Evolutionary conservation across 2,329 filamentous ascomycete species (phyloP), one percentile per base, ranked within the genome.

Genomic region (Ophiosphaerella herpotricha): DNA sequence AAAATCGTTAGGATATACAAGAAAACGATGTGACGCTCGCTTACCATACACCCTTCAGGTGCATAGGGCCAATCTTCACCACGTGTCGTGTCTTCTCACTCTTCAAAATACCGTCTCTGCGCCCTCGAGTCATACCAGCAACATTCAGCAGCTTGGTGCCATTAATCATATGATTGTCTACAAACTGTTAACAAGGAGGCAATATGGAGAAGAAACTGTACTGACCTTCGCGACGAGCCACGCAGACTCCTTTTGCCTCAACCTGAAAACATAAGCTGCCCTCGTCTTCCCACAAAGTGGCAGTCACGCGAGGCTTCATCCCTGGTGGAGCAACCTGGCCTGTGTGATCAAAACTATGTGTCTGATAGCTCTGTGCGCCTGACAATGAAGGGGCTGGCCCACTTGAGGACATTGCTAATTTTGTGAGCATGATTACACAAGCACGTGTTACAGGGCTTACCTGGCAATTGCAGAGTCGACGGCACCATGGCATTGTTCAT

Each of bases 101-200:
- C 78, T 99, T 99, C 50, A 99, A 77, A 61, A 99, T 97, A 40
- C 94, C 94, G 69, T 99, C 94, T 67, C 94, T 85, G 59, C 94
- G 87, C 48, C 94, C 94, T 72, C 94, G 85, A 12, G 94, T 99
- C 94, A 99, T 99, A 11, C 94, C 93, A 43, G 94, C 94, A 45
- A 99, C 94, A 61, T 99, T 99, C 50, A 97, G 78, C 49, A 99
- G 80, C 75, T 97, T 99, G 1, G 94, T 99, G 14, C 94, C 94
- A 67, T 97, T 99, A 74, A 99, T 97, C 90, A 99, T 97, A 77
- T 96, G 91, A 75, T 97, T 97, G 66, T 97, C 93, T 95, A 38
- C 6, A 21, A 39, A 26, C 24, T 32, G 43, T 55, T 35, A 57
- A 40, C 23, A 14, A 16, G 18, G 21, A 2, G 13, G 7, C 7